These are phyloP conservation scores for Vigna angularis DNA, from an alignment of 306 rosid species.

Conservation along the genomic window DNA sequence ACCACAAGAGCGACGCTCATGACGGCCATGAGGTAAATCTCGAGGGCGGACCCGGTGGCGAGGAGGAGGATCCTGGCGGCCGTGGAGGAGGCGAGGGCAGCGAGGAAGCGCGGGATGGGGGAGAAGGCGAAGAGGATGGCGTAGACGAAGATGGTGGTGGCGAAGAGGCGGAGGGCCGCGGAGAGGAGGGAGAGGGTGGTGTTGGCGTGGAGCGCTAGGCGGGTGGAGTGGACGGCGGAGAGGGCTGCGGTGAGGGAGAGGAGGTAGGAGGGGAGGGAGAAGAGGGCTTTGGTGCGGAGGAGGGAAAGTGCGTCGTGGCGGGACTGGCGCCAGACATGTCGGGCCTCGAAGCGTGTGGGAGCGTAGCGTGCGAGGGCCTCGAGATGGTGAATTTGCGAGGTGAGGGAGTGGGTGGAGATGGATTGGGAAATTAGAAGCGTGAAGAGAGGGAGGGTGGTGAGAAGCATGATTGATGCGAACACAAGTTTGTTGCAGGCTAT, in stretches of 20 bases:
- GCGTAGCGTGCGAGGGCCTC: constrained; percentile 69
- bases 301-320: constrained; percentile 67
- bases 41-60: constrained; percentile 45
- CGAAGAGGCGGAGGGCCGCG: constrained; percentile 47
- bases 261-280: constrained; percentile 58
- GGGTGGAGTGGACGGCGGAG: constrained; percentile 60
- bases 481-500: constrained; percentile 49
- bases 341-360: constrained; percentile 76
- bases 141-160: constrained; percentile 65
- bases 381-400: constrained; percentile 63
- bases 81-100: constrained; percentile 32
- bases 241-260: constrained; percentile 74
- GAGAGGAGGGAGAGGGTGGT: constrained; percentile 47
- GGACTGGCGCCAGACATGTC: constrained; percentile 76
- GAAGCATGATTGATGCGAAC: constrained; percentile 58
- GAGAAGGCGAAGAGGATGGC: constrained; percentile 54
- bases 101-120: constrained; percentile 41
- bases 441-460: constrained; percentile 70
- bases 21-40: constrained; percentile 70
- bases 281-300: constrained; percentile 61
- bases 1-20: constrained; percentile 64
- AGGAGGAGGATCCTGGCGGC: constrained; percentile 27
- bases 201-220: constrained; percentile 35
- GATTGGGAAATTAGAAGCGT: constrained; percentile 58
- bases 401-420: constrained; percentile 53